Evolutionary conservation across 345 rosid species (phyloP), one percentile per base, ranked within the genome.

Genomic region (Nephelium lappaceum): DNA sequence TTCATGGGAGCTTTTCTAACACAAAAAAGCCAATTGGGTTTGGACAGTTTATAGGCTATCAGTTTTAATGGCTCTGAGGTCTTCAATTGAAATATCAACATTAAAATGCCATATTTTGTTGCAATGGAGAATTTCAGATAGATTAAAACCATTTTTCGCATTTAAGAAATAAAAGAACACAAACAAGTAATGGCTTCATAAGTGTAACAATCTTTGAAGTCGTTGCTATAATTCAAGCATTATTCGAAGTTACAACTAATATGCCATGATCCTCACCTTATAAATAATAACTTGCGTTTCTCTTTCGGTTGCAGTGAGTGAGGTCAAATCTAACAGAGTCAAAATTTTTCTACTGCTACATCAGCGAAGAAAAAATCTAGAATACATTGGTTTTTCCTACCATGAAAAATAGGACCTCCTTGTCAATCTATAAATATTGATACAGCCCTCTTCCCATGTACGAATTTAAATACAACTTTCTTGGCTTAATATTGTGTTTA

Each of bases 391-490:
- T 60, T 31, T 31, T 65, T 41, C 53, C 65, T 76, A 41, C 8
- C 47, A 8, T 5, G 27, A 63, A 49, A 24, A 25, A 4, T 15
- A 11, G 9, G 31, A 39, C 21, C n/a, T 67, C 53, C 1, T 0
- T 19, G 53, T 67, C 3, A 6, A 12, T 43, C 25, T 27, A 18
- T 4, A 45, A 27, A 47, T 23, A 36, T 2, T 67, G 72, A 21
- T 49, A 75, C 49, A 67, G 49, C 38, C 38, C 18, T 55, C 42
- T 57, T 76, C 19, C 66, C 55, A 38, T 67, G 5, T 67, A 55
- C 67, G 57, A 24, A 55, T 55, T 51, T 45, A 51, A 67, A 68
- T 57, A 75, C 49, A 65, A 65, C 47, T 25, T 25, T 49, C 78
- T 49, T 10, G 63, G 36, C 18, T 65, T 19, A 27, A 47, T 3